These are phyloP conservation scores for Thielaviopsis musarum DNA, from an alignment of 2,329 filamentous ascomycete species.

Conservation along the genomic window DNA sequence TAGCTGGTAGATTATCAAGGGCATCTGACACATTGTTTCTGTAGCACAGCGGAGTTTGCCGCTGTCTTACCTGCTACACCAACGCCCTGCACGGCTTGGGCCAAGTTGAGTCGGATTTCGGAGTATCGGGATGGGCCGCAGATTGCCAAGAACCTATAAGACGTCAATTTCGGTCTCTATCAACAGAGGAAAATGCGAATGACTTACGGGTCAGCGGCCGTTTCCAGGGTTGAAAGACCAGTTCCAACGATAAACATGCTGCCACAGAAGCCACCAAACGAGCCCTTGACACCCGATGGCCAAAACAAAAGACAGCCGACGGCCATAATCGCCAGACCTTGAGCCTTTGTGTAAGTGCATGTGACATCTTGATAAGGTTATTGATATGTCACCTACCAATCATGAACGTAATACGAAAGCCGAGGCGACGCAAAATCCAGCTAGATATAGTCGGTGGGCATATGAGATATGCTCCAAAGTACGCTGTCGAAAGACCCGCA, in stretches of 20 bases:
- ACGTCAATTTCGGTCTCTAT: not conserved
- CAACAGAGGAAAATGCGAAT: not conserved
- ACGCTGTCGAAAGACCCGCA: constrained; percentile 31
- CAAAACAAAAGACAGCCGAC: constrained; percentile 40
- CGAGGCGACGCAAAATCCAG: constrained; percentile 44
- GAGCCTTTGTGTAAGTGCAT: not conserved
- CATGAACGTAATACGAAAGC: constrained; percentile 53
- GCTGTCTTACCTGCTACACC: constrained; percentile 37
- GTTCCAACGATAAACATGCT: constrained; percentile 59
- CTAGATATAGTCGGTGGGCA: constrained; percentile 23
- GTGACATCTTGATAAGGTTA: not conserved
- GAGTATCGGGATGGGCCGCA: constrained; percentile 50
- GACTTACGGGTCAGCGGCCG: constrained; percentile 55
- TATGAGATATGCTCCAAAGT: constrained; percentile 30
- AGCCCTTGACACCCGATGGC: constrained; percentile 37
- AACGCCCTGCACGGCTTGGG: constrained; percentile 58
- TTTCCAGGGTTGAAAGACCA: constrained; percentile 58
- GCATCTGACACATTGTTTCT: not conserved
- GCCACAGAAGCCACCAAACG: constrained; percentile 58
- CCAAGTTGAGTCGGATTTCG: constrained; percentile 58
- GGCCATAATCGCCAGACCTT: constrained; percentile 46
- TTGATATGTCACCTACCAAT: constrained; percentile 20
- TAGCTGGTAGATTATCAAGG: constrained; percentile 38
- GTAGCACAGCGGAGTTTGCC: not conserved
- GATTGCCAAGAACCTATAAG: constrained; percentile 15